Evolutionary conservation across 73 alveolate genomes (phyloP).

Genomic region (Stentor roeselii): DNA sequence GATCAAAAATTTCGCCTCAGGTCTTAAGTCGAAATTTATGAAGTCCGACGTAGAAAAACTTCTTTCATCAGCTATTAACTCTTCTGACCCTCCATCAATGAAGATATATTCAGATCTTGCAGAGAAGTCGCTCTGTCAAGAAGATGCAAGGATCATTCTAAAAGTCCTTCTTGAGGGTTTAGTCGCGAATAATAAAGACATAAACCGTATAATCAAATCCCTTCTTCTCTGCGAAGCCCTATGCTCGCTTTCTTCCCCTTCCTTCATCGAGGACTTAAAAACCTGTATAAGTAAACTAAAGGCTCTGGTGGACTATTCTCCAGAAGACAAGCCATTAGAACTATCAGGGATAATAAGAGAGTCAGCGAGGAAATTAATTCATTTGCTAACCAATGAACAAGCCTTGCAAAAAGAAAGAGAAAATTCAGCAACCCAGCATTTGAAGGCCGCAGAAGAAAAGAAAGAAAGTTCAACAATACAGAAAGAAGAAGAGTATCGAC

Average conservation of each 20-base stretch:
- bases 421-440: no score
- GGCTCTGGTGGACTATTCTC: background rate
- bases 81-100: background rate
- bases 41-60: background rate
- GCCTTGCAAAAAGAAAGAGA: background rate
- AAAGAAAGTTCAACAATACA: background rate
- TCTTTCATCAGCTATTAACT: background rate
- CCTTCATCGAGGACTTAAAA: background rate
- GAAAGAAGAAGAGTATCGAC: background rate
- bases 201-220: background rate
- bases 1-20: background rate
- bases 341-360: background rate
- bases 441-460: background rate
- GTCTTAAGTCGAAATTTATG: background rate
- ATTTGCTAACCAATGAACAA: background rate
- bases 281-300: no score
- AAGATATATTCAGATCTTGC: background rate
- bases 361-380: background rate
- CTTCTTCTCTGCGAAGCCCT: background rate
- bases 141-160: background rate
- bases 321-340: background rate
- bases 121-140: background rate
- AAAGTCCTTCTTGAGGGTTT: background rate
- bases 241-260: background rate
- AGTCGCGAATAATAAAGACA: background rate